These are phyloP conservation scores for Boletus hoseneyae DNA, from an alignment of 1,284 basidiomycete species.

Conservation along the genomic window DNA sequence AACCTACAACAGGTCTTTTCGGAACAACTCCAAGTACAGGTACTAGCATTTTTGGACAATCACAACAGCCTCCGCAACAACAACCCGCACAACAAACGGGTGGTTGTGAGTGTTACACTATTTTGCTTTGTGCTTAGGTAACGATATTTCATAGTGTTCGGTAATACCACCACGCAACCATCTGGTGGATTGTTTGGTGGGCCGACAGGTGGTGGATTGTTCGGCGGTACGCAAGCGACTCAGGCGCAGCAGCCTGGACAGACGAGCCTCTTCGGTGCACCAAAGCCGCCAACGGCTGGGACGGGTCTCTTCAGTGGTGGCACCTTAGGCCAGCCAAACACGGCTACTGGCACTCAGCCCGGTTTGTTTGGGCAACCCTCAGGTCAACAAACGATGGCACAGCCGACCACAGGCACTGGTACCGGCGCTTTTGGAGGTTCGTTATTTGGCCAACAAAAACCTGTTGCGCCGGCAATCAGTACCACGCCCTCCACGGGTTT, in stretches of 20 bases:
- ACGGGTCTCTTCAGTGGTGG: slow-evolving; percentile 26
- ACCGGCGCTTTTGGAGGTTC: slow-evolving; percentile 36
- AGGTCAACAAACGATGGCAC: slow-evolving; percentile 35
- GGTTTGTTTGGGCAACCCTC: slow-evolving; percentile 43
- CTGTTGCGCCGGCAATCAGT: slow-evolving; percentile 35
- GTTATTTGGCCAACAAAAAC: slow-evolving; percentile 43
- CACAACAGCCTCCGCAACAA: slow-evolving; percentile 31
- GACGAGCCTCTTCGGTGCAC: slow-evolving; percentile 34
- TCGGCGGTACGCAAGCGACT: slow-evolving; percentile 39
- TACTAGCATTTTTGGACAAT: slow-evolving; percentile 41
- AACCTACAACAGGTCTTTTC: slow-evolving; percentile 38
- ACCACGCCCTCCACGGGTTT: slow-evolving; percentile 39
- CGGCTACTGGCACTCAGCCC: slow-evolving; percentile 32
- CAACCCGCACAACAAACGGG: slow-evolving; percentile 32
- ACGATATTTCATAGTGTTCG: slow-evolving; percentile 25
- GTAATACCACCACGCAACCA: slow-evolving; percentile 23
- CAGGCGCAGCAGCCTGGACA: slow-evolving; percentile 34
- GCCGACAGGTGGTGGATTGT: slow-evolving; percentile 36
- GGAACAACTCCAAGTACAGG: slow-evolving; percentile 26
- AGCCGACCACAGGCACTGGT: slow-evolving; percentile 28
- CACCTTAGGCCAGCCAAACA: slow-evolving; percentile 35
- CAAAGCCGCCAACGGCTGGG: slow-evolving; percentile 33
- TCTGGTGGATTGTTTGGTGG: slow-evolving; percentile 34
- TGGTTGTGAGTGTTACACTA: slow-evolving; percentile 27
- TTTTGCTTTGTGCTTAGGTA: not conserved